These are phyloP conservation scores for Dichotomocladium elegans DNA, from an alignment of 371 early-diverging fungal species.

Conservation along the genomic window DNA sequence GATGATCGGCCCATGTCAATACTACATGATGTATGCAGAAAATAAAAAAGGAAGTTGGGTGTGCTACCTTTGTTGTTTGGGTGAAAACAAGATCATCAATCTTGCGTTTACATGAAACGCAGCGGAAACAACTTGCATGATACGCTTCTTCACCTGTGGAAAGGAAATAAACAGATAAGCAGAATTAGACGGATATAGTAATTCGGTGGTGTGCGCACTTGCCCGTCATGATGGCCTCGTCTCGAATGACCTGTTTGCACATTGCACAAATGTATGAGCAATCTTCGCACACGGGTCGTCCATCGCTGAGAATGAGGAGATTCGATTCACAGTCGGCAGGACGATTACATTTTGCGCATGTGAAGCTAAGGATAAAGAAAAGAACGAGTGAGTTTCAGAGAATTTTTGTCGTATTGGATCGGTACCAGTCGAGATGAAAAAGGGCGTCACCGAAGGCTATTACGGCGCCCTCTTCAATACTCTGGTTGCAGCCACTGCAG, in stretches of 20 bases:
- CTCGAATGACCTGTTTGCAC: conserved; percentile 76
- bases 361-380: conserved; percentile 48
- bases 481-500: conserved; percentile 66
- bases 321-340: conserved; percentile 75
- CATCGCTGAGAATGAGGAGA: conserved; percentile 71
- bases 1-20: too few species aligned
- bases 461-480: conserved; percentile 74
- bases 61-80: conserved; percentile 77
- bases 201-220: conserved; percentile 1
- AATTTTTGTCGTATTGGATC: conserved; percentile 32
- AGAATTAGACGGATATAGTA: not conserved
- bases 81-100: conserved; percentile 79
- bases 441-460: conserved; percentile 58
- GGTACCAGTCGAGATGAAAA: conserved; percentile 17
- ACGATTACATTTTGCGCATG: conserved; percentile 74
- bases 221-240: conserved; percentile 88
- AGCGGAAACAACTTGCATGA: conserved; percentile 81
- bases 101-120: conserved; percentile 65
- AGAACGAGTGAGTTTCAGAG: not conserved
- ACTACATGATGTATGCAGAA: not conserved
- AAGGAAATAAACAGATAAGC: not conserved
- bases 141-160: conserved; percentile 71
- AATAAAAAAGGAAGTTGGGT: too few species aligned
- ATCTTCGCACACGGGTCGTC: conserved; percentile 79
- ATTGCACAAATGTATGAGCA: conserved; percentile 82